Percentiles rank a stretch among this genome's conserved stretches.
Conservation (phyloP, 495 filamentous ascomycete genomes). For the Diplogelasinospora grovesii region DNA sequence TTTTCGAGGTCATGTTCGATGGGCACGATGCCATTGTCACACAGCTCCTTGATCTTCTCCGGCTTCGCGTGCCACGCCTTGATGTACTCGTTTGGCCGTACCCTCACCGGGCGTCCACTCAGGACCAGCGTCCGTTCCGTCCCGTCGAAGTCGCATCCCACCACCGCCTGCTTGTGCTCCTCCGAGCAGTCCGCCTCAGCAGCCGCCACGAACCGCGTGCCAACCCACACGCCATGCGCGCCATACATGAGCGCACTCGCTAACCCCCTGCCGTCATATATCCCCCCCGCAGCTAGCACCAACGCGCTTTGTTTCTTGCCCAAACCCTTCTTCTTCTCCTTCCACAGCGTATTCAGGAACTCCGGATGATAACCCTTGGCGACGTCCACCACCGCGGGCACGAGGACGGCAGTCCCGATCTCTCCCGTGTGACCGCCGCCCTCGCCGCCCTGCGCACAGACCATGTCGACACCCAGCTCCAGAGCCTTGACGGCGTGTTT, state of each 20-base stretch:
- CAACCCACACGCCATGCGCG: conserved; percentile 73
- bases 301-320: conserved; percentile 45
- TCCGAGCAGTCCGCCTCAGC: conserved; percentile 69
- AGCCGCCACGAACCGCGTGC: conserved; percentile 77
- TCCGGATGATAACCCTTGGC: conserved; percentile 53
- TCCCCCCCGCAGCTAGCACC: conserved; percentile 71
- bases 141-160: conserved; percentile 63
- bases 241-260: conserved; percentile 68
- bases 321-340: too few relatives aligned
- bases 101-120: conserved; percentile 69
- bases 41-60: conserved; percentile 65
- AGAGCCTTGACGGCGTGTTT: conserved; percentile 81
- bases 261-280: conserved; percentile 64
- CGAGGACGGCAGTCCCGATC: conserved; percentile 62
- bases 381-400: conserved; percentile 72
- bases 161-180: conserved; percentile 76
- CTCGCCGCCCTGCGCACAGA: conserved; percentile 77
- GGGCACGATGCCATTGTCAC: conserved; percentile 66
- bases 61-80: conserved; percentile 67
- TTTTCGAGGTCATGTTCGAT: conserved; percentile 72
- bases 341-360: too few relatives aligned
- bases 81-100: conserved; percentile 76
- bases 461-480: conserved; percentile 71
- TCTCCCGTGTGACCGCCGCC: conserved; percentile 76
- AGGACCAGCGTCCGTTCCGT: conserved; percentile 74